Conservation (phyloP, 352 stramenopile genomes). For the Pythium biforme region DNA sequence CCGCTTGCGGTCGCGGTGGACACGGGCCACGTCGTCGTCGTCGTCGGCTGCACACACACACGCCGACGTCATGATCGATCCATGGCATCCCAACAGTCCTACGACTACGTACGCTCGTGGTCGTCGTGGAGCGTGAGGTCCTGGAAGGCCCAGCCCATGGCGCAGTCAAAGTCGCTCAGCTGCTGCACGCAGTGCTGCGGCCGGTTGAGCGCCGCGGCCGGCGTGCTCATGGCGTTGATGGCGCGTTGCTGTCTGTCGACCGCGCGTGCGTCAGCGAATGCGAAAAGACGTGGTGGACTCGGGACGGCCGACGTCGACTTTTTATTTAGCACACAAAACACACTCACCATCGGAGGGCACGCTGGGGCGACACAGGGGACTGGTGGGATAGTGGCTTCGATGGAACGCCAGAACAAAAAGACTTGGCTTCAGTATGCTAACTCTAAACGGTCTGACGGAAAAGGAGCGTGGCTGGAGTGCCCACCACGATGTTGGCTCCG, state of each 20-base stretch:
- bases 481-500: background rate
- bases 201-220: conserved; percentile 23
- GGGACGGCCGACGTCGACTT: background rate
- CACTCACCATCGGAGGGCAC: no score
- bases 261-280: conserved; percentile 1
- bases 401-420: background rate
- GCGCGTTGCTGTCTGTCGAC: background rate
- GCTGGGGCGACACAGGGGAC: no score
- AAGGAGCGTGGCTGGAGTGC: no score
- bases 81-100: no score
- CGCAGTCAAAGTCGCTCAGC: conserved; percentile 50
- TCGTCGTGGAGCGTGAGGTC: conserved; percentile 24
- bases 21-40: conserved; percentile 16
- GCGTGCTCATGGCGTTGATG: conserved; percentile 13
- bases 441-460: background rate
- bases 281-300: no score
- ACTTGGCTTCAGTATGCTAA: background rate
- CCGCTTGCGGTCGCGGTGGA: conserved; percentile 15
- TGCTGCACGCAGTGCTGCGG: conserved; percentile 33
- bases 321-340: background rate
- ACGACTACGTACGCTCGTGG: conserved; percentile 17
- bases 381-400: no score
- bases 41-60: background rate
- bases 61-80: background rate
- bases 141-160: conserved; percentile 63